Conservation (phyloP, 1,284 basidiomycete species). For the Phylloboletellus chloephorus region DNA sequence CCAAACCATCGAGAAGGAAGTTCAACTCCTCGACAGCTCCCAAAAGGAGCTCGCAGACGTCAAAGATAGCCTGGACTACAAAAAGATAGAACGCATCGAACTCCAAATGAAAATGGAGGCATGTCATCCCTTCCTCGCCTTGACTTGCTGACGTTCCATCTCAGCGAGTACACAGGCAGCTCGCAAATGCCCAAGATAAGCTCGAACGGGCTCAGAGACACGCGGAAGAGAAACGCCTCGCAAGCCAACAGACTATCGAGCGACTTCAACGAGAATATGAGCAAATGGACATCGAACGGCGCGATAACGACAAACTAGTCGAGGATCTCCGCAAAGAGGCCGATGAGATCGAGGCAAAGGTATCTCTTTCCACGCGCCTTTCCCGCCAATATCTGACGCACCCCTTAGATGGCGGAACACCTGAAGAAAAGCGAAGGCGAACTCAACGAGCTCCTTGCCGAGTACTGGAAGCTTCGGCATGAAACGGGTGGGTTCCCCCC, state of each 20-base stretch:
- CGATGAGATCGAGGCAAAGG: slow-evolving; percentile 59
- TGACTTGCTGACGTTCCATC: slow-evolving; percentile 2
- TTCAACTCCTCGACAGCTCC: slow-evolving; percentile 51
- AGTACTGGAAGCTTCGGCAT: slow-evolving; percentile 77
- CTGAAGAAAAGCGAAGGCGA: slow-evolving; percentile 67
- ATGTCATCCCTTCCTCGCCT: slow-evolving; percentile 10
- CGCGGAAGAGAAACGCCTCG: slow-evolving; percentile 65
- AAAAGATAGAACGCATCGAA: slow-evolving; percentile 66
- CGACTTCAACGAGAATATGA: slow-evolving; percentile 71
- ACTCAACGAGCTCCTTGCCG: slow-evolving; percentile 68
- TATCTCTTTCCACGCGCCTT: slow-evolving; percentile 21
- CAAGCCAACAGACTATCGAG: slow-evolving; percentile 64
- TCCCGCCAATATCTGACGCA: slow-evolving; percentile 2
- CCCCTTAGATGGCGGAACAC: slow-evolving; percentile 64
- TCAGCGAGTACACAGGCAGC: slow-evolving; percentile 71
- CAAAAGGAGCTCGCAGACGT: slow-evolving; percentile 62
- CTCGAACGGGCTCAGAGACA: slow-evolving; percentile 68
- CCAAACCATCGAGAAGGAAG: slow-evolving; percentile 67
- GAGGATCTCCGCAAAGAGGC: slow-evolving; percentile 68
- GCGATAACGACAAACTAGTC: slow-evolving; percentile 70
- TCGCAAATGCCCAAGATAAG: slow-evolving; percentile 72
- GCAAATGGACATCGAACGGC: slow-evolving; percentile 64
- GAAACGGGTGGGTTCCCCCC: slow-evolving; percentile 53
- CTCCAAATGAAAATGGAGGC: slow-evolving; percentile 65
- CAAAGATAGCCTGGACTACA: slow-evolving; percentile 61